Base-by-base conservation (phyloP, 768 basidiomycete genomes). In the Pisolithus tinctorius region DNA sequence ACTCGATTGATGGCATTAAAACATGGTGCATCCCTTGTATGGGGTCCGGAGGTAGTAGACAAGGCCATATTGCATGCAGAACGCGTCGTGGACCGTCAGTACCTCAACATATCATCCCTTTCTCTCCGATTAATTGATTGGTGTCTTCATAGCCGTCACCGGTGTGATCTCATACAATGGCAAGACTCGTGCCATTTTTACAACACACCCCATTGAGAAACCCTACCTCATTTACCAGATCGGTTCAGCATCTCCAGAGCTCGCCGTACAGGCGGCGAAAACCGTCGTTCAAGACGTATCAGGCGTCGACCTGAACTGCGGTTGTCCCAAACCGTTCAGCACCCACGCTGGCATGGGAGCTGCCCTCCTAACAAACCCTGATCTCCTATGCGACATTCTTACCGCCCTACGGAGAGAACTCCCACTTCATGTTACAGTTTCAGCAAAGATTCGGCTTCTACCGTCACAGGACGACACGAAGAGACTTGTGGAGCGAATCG, bases 31-130 rank as follows among this genome's bases (percentile, higher is more conserved):
- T 84, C 85, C 9, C 76, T 98, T 11, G 93, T 98, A 1, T 97
- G 95, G 96, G 86, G 89, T 10, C 96, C 96, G 0, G 96, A 99
- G 65, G 86, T 89, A 45, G 87, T 99, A 7, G 96, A 99, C 72
- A 93, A 88, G 70, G 96, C 96, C 14, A 92, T 99, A 48, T 71
- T 98, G 29, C 88, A 94, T 51, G 71, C 89, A 0, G 79, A 84
- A 56, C 78, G 96, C 53, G 80, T 74, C 34, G 90, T 97, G 17
- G 86, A 98, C 75, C 83, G 94, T 95, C 63, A 60, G 90, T 73
- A 27, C 26, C 14, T 49, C 42, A 36, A 38, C 23, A 10, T 49
- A 26, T 20, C 26, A 43, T 17, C n/a, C 25, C n/a, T 34, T 44
- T 45, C 8, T 16, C 27, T 7, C 8, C 4, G 1, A 29, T n/a